A percentile compares a stretch with the other conserved stretches of the same genome.
phyloP scores from a whole-genome alignment of 768 basidiomycete species.

The Astraeus odoratus region DNA sequence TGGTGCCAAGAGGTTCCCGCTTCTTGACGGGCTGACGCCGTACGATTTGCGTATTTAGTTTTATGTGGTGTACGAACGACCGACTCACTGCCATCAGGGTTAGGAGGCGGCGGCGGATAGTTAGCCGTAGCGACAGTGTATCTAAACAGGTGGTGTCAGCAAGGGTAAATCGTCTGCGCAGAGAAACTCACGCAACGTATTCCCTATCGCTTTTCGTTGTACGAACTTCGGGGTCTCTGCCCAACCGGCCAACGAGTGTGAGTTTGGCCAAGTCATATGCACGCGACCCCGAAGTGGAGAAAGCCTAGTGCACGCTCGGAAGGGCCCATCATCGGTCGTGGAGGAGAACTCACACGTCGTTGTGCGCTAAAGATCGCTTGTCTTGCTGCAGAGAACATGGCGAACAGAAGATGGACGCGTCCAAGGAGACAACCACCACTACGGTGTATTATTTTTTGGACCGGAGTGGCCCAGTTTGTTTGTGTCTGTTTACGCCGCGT shows the following conservation, averaged over 20 bases:
- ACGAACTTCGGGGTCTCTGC: constrained; percentile 63
- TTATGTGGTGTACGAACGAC: constrained; percentile 1
- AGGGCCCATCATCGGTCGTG: neutral
- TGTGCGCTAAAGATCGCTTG: constrained; percentile 33
- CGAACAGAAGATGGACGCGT: neutral
- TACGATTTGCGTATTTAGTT: neutral
- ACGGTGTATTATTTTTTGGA: neutral
- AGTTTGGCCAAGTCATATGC: constrained; percentile 66
- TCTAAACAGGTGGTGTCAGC: constrained; percentile 30
- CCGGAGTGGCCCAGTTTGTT: neutral
- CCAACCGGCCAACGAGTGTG: constrained; percentile 67
- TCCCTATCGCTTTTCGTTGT: constrained; percentile 69
- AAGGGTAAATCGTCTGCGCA: neutral
- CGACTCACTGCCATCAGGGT: constrained; percentile 56
- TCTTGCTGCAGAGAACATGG: constrained; percentile 51
- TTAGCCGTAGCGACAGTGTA: constrained; percentile 75
- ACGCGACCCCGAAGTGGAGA: constrained; percentile 53
- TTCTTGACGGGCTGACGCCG: constrained; percentile 42
- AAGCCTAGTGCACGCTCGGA: constrained; percentile 37
- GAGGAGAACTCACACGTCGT: constrained; percentile 40
- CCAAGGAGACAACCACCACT: neutral
- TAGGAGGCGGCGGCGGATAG: constrained; percentile 48
- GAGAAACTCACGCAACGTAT: constrained; percentile 57
- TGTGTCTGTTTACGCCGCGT: constrained; percentile 13
- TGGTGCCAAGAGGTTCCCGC: constrained; percentile 67